Conservation (phyloP, 805 yeast genomes). For the Ogataea pini region DNA sequence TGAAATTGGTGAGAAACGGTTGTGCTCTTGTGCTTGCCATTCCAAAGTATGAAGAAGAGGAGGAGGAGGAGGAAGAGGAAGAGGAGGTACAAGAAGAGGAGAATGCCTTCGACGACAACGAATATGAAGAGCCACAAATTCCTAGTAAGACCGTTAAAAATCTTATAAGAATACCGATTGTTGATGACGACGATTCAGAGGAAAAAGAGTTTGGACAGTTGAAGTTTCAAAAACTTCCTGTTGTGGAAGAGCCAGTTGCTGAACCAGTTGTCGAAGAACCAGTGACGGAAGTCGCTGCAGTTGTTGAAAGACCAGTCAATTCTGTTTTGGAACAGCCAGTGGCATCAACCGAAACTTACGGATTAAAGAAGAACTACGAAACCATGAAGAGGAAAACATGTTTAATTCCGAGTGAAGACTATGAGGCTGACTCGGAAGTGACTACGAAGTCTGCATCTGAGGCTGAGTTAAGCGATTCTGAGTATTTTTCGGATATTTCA, state of each 20-base stretch:
- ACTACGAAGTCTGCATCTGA: slow-evolving; percentile 2
- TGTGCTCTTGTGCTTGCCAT: slow-evolving; percentile 22
- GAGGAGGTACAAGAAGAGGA: slow-evolving; percentile 1
- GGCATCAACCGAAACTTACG: too few species aligned
- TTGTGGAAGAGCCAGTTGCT: background rate
- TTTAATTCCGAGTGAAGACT: slow-evolving; percentile 23
- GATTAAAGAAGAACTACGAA: slow-evolving; percentile 28
- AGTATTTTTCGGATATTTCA: slow-evolving; percentile 8
- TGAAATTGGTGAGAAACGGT: slow-evolving; percentile 24
- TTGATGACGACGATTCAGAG: background rate
- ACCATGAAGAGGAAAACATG: slow-evolving; percentile 29
- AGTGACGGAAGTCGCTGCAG: too few species aligned
- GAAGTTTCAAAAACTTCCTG: too few species aligned
- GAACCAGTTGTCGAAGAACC: background rate
- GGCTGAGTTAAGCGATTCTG: slow-evolving; percentile 1
- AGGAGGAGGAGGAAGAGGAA: slow-evolving; percentile 3
- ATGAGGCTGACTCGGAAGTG: slow-evolving; percentile 9
- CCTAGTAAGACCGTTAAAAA: slow-evolving; percentile 2
- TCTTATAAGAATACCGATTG: slow-evolving; percentile 14
- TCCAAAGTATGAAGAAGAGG: slow-evolving; percentile 1
- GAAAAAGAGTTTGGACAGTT: background rate
- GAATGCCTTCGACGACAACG: background rate
- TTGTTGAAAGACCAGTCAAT: background rate
- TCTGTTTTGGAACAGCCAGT: too few species aligned
- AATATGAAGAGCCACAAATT: too few species aligned